A percentile compares a stretch with the other conserved stretches of the same genome.
phyloP scores from a whole-genome alignment of 495 filamentous ascomycete genomes.

The Evernia prunastri region DNA sequence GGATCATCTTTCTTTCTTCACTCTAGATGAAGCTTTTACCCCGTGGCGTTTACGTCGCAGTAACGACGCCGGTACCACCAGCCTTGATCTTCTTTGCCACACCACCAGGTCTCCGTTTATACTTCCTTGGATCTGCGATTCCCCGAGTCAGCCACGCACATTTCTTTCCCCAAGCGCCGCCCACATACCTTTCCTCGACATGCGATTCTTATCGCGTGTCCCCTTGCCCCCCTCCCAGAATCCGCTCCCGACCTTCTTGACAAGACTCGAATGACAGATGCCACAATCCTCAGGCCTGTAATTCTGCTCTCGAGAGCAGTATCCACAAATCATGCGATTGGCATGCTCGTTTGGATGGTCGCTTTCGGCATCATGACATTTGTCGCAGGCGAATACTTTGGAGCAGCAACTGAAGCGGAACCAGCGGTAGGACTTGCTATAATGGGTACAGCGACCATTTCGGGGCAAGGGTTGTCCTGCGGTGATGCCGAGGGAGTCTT shows the following conservation, averaged over 20 bases:
- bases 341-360: constrained; percentile 79
- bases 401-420: constrained; percentile 64
- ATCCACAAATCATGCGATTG: constrained; percentile 79
- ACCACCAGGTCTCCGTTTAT: constrained; percentile 41
- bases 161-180: not conserved
- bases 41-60: not conserved
- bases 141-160: not conserved
- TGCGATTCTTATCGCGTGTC: constrained; percentile 60
- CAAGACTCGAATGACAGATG: constrained; percentile 65
- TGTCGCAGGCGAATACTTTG: constrained; percentile 73
- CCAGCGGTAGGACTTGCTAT: constrained; percentile 76
- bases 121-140: constrained; percentile 55
- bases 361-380: constrained; percentile 68
- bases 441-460: constrained; percentile 71
- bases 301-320: constrained; percentile 76
- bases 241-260: constrained; percentile 64
- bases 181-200: constrained; percentile 58
- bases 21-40: no score
- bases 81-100: constrained; percentile 30
- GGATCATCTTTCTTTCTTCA: not conserved
- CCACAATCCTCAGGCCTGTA: constrained; percentile 74
- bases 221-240: constrained; percentile 94
- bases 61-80: not conserved
- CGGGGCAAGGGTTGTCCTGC: constrained; percentile 72
- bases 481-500: constrained; percentile 70